Percentiles rank a stretch among this genome's conserved stretches.
Evolutionary conservation across 2,329 filamentous ascomycete genomes (phyloP).

Genomic region (Penicillium brasilianum): DNA sequence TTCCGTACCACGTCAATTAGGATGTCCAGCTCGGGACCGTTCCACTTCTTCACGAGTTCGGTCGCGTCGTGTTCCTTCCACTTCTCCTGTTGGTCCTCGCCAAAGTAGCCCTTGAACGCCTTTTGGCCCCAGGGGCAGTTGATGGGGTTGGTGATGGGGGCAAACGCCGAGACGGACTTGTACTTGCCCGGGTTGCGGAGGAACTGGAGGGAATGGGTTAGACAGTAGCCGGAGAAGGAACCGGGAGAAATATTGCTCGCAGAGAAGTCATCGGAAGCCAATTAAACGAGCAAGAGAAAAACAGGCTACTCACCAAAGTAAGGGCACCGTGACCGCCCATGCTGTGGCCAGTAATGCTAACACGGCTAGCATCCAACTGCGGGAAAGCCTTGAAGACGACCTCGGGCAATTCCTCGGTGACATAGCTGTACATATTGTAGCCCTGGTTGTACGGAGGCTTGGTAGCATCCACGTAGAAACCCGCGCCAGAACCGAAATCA

Average conservation of each 20-base stretch:
- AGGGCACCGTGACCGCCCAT: conserved; percentile 98
- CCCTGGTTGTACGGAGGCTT: conserved; percentile 72
- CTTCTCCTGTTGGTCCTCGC: conserved; percentile 68
- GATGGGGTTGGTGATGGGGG: conserved; percentile 84
- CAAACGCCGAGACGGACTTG: conserved; percentile 86
- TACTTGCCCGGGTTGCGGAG: conserved; percentile 90
- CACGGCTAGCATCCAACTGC: conserved; percentile 69
- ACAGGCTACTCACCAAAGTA: conserved; percentile 64
- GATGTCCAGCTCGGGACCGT: conserved; percentile 69
- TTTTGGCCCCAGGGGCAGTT: conserved; percentile 94
- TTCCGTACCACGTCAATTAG: conserved; percentile 82
- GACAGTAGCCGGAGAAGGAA: not conserved
- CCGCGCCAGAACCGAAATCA: conserved; percentile 90
- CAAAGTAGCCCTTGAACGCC: conserved; percentile 90
- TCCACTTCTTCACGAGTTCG: conserved; percentile 80
- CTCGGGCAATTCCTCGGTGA: conserved; percentile 83
- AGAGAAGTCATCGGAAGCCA: not conserved
- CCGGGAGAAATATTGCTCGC: not conserved
- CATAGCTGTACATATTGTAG: conserved; percentile 95
- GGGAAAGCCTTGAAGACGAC: conserved; percentile 74
- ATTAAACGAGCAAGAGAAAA: not conserved
- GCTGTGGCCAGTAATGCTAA: conserved; percentile 90
- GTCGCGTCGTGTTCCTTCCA: conserved; percentile 94
- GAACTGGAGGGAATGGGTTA: conserved; percentile 57
- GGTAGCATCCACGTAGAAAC: conserved; percentile 92